Percentiles rank a stretch among this genome's conserved stretches.
Evolutionary conservation across 1,284 basidiomycete genomes (phyloP).

Genomic region (Cronartium quercuum): DNA sequence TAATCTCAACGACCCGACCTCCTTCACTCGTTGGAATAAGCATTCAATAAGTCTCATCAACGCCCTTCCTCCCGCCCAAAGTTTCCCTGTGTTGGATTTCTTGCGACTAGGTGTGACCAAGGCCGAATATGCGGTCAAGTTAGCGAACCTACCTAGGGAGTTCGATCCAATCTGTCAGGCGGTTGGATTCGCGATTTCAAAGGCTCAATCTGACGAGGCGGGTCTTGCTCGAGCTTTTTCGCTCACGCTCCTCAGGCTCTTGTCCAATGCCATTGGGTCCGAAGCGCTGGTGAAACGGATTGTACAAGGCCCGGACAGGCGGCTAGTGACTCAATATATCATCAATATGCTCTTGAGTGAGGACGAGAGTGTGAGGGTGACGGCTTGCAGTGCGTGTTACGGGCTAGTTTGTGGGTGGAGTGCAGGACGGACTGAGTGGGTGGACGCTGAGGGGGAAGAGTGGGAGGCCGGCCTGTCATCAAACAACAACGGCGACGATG

Average conservation of each 20-base stretch:
- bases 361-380: conserved; percentile 41
- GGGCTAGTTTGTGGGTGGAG: conserved; percentile 42
- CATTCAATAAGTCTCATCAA: conserved; percentile 31
- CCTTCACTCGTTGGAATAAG: conserved; percentile 24
- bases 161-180: conserved; percentile 19
- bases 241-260: conserved; percentile 42
- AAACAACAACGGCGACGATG: not conserved
- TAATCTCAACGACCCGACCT: conserved; percentile 13
- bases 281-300: conserved; percentile 7
- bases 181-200: conserved; percentile 8
- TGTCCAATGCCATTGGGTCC: conserved; percentile 41
- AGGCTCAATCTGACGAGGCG: not conserved
- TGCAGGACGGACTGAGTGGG: conserved; percentile 14
- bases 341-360: conserved; percentile 43
- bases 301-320: conserved; percentile 9
- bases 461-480: not conserved
- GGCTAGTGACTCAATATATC: conserved; percentile 38
- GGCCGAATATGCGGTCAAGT: conserved; percentile 30
- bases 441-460: not conserved
- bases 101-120: conserved; percentile 43
- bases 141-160: conserved; percentile 35
- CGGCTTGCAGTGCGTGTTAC: conserved; percentile 44
- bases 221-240: conserved; percentile 40
- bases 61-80: conserved; percentile 23
- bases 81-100: conserved; percentile 46